Percentiles rank a stretch among this genome's conserved stretches.
Evolutionary conservation across 225 moss, liverwort and hornwort genomes (phyloP).

Genomic region (Ulota crispa): DNA sequence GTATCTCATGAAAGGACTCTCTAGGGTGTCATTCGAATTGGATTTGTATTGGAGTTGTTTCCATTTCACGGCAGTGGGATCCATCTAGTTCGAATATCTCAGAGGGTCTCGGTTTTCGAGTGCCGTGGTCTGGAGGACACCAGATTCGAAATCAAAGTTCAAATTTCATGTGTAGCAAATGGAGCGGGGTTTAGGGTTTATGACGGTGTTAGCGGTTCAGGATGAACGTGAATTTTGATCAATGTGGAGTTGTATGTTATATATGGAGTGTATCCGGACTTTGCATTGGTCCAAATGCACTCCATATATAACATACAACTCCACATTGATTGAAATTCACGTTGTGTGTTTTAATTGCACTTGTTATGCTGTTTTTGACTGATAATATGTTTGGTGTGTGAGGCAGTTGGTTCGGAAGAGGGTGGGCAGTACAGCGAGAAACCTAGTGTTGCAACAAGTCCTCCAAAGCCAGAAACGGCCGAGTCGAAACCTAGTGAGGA

Average conservation of each 20-base stretch:
- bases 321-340: too few species aligned
- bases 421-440: slow-evolving; percentile 90
- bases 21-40: not conserved
- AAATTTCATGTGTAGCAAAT: not conserved
- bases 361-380: slow-evolving; percentile 12
- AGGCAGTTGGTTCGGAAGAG: slow-evolving; percentile 47
- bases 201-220: not conserved
- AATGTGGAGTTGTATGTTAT: too few species aligned
- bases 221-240: too few species aligned
- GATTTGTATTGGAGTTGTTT: not conserved
- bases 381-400: slow-evolving; percentile 16
- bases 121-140: not conserved
- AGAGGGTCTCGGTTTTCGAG: not conserved
- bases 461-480: slow-evolving; percentile 29
- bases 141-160: not conserved
- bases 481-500: slow-evolving; percentile 24
- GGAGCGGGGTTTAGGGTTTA: slow-evolving; percentile 36
- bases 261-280: too few species aligned
- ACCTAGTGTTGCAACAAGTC: slow-evolving; percentile 69
- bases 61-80: not conserved
- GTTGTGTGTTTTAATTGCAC: not conserved
- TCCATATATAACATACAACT: too few species aligned
- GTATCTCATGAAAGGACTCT: not conserved
- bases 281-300: too few species aligned
- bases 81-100: not conserved